phyloP scores from a whole-genome alignment of 257 asterid species.

The Thymus mandschuricus region DNA sequence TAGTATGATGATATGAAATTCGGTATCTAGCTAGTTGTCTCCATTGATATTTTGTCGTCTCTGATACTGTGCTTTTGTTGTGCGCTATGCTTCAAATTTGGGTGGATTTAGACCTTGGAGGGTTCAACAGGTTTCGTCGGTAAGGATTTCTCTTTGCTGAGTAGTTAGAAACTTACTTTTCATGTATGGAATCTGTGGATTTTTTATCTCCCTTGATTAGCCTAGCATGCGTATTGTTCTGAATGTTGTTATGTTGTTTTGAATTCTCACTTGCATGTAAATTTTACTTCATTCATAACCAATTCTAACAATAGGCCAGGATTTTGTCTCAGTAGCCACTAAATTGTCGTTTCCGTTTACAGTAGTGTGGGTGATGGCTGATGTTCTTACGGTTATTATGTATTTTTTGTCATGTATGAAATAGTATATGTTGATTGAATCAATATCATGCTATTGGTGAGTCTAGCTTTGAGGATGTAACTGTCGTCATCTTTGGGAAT shows the following conservation, averaged over 20 bases:
- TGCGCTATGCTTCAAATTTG: constrained; percentile 30
- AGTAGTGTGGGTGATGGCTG: background rate
- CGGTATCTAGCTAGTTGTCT: background rate
- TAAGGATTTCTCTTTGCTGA: constrained; percentile 40
- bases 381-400: background rate
- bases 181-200: background rate
- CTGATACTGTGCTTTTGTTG: background rate
- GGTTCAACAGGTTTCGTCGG: constrained; percentile 90
- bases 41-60: constrained; percentile 6
- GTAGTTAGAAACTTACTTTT: constrained; percentile 6
- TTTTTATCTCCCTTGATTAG: background rate
- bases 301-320: background rate
- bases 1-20: background rate
- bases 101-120: constrained; percentile 83
- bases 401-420: background rate
- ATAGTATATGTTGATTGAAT: constrained; percentile 6
- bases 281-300: background rate
- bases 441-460: background rate
- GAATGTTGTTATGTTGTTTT: too few relatives aligned
- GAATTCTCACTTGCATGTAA: background rate
- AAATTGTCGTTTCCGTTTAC: background rate
- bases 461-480: background rate
- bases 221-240: background rate
- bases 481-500: background rate
- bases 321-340: background rate